Percentiles rank a stretch among this genome's conserved stretches.
Evolutionary conservation across 2,329 filamentous ascomycete genomes (phyloP).

Genomic region (Fusarium poae): DNA sequence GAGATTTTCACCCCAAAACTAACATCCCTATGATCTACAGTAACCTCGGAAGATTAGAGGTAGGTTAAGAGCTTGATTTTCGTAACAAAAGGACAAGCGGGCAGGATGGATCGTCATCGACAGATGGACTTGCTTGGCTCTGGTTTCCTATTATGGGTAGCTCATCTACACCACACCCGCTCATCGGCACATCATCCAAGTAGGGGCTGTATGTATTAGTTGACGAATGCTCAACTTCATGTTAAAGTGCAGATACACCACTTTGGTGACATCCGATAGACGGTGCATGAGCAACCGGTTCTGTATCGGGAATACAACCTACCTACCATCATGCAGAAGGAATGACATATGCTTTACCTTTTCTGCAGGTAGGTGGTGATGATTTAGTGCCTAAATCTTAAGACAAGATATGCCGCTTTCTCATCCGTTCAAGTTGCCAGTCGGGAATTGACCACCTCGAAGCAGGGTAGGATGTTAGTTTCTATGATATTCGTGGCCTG

Average conservation of each 20-base stretch:
- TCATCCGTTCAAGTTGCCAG: background rate
- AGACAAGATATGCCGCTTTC: background rate
- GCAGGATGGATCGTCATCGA: slow-evolving; percentile 31
- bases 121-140: background rate
- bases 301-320: background rate
- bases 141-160: slow-evolving; percentile 2
- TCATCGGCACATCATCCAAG: background rate
- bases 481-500: background rate
- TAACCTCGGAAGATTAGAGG: background rate
- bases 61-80: background rate
- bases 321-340: background rate
- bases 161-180: slow-evolving; percentile 13
- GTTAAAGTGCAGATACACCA: background rate
- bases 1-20: slow-evolving; percentile 29
- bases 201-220: background rate
- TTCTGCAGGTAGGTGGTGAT: background rate
- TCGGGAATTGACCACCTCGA: background rate
- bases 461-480: background rate
- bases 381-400: background rate
- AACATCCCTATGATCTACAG: slow-evolving; percentile 25
- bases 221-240: background rate
- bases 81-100: background rate
- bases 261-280: slow-evolving; percentile 6
- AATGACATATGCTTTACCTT: background rate
- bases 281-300: background rate